phyloP scores from a whole-genome alignment of 75 land plant genomes.

The Pinus taeda region DNA sequence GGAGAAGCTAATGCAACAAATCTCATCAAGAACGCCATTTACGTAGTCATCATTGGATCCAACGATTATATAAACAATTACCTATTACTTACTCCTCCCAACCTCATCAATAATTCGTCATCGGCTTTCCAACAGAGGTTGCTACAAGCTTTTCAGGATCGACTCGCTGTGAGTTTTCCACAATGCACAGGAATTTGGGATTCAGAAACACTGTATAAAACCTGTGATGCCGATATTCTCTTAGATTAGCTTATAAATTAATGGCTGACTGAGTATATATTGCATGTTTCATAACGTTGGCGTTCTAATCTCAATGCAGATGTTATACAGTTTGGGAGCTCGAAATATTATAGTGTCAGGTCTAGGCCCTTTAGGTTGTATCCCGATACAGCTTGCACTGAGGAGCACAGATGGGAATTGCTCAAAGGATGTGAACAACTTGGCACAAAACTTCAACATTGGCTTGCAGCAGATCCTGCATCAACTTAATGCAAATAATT shows the following conservation, averaged over 20 bases:
- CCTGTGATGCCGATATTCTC: background rate
- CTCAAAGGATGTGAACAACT: conserved; percentile 17
- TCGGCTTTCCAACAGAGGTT: conserved; percentile 10
- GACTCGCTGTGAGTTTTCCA: conserved; percentile 2
- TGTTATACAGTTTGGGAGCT: conserved; percentile 20
- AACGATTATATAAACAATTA: conserved; percentile 37
- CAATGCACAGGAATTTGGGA: too few species aligned
- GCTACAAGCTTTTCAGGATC: background rate
- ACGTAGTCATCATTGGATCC: conserved; percentile 14
- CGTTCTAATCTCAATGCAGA: background rate
- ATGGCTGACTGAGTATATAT: too few species aligned
- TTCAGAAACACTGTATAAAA: too few species aligned
- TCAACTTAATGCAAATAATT: conserved; percentile 5
- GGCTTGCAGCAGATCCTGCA: conserved; percentile 3
- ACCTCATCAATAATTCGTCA: background rate
- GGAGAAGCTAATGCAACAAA: conserved; percentile 11
- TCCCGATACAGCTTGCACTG: conserved; percentile 21
- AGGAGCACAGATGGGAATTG: conserved; percentile 15
- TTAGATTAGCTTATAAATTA: too few species aligned
- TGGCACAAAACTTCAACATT: conserved; percentile 15
- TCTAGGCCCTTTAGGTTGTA: conserved; percentile 38
- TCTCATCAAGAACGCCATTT: conserved; percentile 18
- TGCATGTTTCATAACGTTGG: too few species aligned
- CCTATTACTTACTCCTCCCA: background rate
- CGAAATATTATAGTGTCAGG: conserved; percentile 19